phyloP scores from a whole-genome alignment of 1,284 basidiomycete genomes.

The Agaricales sp. region DNA sequence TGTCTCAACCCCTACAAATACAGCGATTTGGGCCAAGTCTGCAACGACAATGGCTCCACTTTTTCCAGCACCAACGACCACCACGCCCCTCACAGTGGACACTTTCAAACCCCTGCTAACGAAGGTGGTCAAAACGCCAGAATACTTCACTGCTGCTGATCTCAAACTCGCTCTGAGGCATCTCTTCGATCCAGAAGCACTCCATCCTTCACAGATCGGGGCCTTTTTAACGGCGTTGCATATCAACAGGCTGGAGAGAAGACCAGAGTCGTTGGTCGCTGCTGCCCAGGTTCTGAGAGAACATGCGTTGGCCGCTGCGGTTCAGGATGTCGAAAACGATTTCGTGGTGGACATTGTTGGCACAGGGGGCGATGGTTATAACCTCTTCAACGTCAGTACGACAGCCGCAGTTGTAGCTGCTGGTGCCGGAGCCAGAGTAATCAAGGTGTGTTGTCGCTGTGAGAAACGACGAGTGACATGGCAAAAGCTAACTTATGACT shows the following conservation, averaged over 20 bases:
- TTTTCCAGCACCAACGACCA: too few species aligned
- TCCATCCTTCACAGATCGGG: conserved; percentile 66
- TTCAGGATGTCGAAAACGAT: conserved; percentile 48
- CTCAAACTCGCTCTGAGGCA: conserved; percentile 63
- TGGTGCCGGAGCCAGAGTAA: conserved; percentile 86
- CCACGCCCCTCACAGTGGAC: conserved; percentile 35
- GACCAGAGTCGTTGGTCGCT: conserved; percentile 67
- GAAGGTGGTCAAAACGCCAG: conserved; percentile 70
- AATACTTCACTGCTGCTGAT: conserved; percentile 65
- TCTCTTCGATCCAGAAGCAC: conserved; percentile 55
- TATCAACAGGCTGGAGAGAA: conserved; percentile 61
- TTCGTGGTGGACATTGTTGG: conserved; percentile 65
- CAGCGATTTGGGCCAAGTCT: too few species aligned
- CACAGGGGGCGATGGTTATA: conserved; percentile 93
- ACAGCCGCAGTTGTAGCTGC: conserved; percentile 92
- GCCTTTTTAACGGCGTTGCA: conserved; percentile 80
- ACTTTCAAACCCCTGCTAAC: conserved; percentile 70
- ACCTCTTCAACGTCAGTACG: conserved; percentile 97
- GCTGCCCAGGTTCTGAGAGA: conserved; percentile 67
- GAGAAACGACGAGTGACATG: neutral
- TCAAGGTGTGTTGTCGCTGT: conserved; percentile 64
- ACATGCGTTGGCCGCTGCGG: conserved; percentile 50
- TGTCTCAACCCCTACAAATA: too few species aligned
- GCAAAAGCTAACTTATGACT: neutral
- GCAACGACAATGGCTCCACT: too few species aligned